phyloP scores from a whole-genome alignment of 148 eudicot genomes.

The Salicornia ramosissima region DNA sequence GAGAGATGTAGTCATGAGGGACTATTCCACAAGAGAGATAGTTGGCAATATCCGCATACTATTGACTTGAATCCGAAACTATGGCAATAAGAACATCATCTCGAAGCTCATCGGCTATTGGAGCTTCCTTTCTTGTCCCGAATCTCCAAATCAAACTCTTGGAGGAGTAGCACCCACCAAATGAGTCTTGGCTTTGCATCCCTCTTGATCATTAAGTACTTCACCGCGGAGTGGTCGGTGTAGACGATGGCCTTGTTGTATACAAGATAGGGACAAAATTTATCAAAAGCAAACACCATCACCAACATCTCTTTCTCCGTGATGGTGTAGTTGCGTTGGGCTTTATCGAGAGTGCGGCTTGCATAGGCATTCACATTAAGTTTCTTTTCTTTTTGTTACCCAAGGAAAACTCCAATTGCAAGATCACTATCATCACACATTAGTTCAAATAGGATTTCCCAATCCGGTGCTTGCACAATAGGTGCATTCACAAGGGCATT shows the following conservation, averaged over 20 bases:
- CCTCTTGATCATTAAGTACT: background rate
- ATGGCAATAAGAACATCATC: too few relatives aligned
- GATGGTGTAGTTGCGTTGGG: background rate
- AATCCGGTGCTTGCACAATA: background rate
- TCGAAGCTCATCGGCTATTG: too few relatives aligned
- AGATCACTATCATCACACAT: background rate
- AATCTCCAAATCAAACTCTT: background rate
- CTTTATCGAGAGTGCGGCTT: too few relatives aligned
- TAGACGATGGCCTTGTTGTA: background rate
- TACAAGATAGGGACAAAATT: too few relatives aligned
- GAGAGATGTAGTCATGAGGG: too few relatives aligned
- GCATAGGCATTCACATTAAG: too few relatives aligned
- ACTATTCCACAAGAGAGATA: too few relatives aligned
- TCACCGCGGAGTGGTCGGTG: too few relatives aligned
- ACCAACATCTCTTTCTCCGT: background rate
- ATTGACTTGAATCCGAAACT: too few relatives aligned
- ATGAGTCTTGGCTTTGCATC: background rate
- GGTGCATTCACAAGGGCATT: too few relatives aligned
- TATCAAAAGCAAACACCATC: background rate
- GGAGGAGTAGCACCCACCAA: background rate
- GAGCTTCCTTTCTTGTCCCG: background rate
- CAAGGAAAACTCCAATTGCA: background rate
- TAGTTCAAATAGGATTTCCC: background rate
- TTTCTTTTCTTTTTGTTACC: too few relatives aligned
- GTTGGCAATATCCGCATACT: too few relatives aligned